Evolutionary conservation across 306 rosid species (phyloP), one percentile per base, ranked within the genome.

Genomic region (Mimosa pudica): DNA sequence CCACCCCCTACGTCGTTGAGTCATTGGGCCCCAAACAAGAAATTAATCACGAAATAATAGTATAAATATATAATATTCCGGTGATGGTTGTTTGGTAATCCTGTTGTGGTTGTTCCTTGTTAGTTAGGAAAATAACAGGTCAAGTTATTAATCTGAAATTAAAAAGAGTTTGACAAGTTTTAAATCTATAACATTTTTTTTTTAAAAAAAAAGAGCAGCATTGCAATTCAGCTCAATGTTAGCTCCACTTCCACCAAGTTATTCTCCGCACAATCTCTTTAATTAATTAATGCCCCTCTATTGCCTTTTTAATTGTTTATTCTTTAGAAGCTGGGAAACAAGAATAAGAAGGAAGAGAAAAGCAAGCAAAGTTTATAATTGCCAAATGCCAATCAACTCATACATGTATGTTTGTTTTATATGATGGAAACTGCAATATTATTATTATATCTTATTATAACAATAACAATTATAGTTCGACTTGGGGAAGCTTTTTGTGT

Each of bases 261-360:
- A 30, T 55, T n/a, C 5, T 38, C 42, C 42, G 3, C 13, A 6
- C 13, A 6, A 61, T 61, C 32, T 61, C 14, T 61, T 61, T 30
- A 61, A 10, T 2, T 30, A 48, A 9, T 48, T 48, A 24, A 9
- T 60, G 36, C 14, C 10, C 7, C 41, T 10, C 8, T 11, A 41
- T 61, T 30, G 11, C 17, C 14, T 61, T 24, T 61, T 30, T 32
- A 10, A 11, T 10, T 61, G 10, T 57, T 57, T n/a, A 57, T n/a
- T 57, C 17, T 30, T 30, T 38, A 7, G 18, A 66, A 66, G 11
- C 3, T 16, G 42, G 47, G 24, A 17, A 14, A 57, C 63, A 51
- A 5, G 54, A 69, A 42, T 5, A 77, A 77, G 66, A 77, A 77
- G 66, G 55, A 77, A 12, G 5, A 69, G 24, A 44, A 32, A 57